These are phyloP conservation scores for Cercis canadensis DNA, from an alignment of 306 rosid species.

Conservation along the genomic window DNA sequence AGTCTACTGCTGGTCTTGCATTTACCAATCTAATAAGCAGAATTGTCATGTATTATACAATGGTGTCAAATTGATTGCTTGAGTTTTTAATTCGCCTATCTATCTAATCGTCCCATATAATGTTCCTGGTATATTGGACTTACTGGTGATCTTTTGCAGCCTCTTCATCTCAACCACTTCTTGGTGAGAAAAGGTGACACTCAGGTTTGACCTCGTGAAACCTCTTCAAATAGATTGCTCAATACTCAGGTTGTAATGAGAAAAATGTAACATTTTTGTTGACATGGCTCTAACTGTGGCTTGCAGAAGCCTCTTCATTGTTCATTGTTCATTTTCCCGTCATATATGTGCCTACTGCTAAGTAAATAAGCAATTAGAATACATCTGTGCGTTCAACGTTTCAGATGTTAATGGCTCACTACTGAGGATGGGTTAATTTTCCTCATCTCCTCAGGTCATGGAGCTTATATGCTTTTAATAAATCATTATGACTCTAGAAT, in stretches of 20 bases:
- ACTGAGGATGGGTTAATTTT: conserved; percentile 13
- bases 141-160: conserved; percentile 46
- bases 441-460: neutral
- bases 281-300: conserved; percentile 32
- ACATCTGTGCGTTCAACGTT: conserved; percentile 2
- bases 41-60: conserved; percentile 11
- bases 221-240: conserved; percentile 21
- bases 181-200: conserved; percentile 55
- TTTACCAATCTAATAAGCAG: neutral
- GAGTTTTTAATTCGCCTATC: conserved; percentile 7
- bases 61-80: neutral
- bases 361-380: conserved; percentile 36
- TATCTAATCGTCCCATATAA: conserved; percentile 19
- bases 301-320: conserved; percentile 38
- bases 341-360: conserved; percentile 26
- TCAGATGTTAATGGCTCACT: conserved; percentile 25
- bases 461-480: conserved; percentile 1
- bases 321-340: conserved; percentile 23
- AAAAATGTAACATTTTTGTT: conserved; percentile 14
- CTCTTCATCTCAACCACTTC: conserved; percentile 60
- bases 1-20: neutral
- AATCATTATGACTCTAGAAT: no score
- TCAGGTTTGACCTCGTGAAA: conserved; percentile 41
- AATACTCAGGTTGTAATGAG: conserved; percentile 25
- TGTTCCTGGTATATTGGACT: conserved; percentile 21